A percentile compares a stretch with the other conserved stretches of the same genome.
These are phyloP conservation scores for Didymella pinodella DNA, from an alignment of 2,329 filamentous ascomycete species.

Conservation along the genomic window DNA sequence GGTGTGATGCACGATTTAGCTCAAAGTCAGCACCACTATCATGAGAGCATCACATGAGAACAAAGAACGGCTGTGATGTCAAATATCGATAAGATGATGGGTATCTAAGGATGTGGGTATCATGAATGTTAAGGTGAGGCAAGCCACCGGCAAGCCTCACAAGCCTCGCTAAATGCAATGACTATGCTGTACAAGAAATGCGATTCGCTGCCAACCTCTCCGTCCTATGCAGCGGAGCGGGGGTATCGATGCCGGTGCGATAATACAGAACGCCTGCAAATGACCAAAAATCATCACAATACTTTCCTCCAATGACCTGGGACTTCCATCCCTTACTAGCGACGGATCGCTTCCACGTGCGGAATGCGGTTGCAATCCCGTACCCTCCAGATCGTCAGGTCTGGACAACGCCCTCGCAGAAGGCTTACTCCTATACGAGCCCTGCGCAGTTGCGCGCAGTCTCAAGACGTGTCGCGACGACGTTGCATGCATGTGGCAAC, in stretches of 20 bases:
- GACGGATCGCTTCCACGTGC: constrained; percentile 7
- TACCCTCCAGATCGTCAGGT: constrained; percentile 10
- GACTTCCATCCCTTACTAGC: constrained; percentile 11
- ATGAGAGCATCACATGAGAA: constrained; percentile 13
- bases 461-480: constrained; percentile 11
- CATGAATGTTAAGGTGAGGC: constrained; percentile 40
- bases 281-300: constrained; percentile 26
- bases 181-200: constrained; percentile 33
- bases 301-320: constrained; percentile 26
- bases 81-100: constrained; percentile 24
- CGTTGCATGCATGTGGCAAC: constrained; percentile 15
- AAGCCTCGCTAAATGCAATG: constrained; percentile 35
- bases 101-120: constrained; percentile 43
- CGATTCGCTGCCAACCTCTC: constrained; percentile 26
- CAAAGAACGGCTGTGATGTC: not conserved
- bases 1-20: constrained; percentile 21
- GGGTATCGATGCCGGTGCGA: constrained; percentile 35
- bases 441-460: constrained; percentile 14
- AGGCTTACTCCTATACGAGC: constrained; percentile 11
- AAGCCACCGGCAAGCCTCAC: constrained; percentile 37
- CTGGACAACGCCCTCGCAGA: constrained; percentile 14
- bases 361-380: constrained; percentile 6
- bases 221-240: constrained; percentile 32
- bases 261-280: constrained; percentile 27
- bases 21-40: constrained; percentile 9